Evolutionary conservation across 148 eudicot species (phyloP).

Genomic region (Vaccinium darrowii): DNA sequence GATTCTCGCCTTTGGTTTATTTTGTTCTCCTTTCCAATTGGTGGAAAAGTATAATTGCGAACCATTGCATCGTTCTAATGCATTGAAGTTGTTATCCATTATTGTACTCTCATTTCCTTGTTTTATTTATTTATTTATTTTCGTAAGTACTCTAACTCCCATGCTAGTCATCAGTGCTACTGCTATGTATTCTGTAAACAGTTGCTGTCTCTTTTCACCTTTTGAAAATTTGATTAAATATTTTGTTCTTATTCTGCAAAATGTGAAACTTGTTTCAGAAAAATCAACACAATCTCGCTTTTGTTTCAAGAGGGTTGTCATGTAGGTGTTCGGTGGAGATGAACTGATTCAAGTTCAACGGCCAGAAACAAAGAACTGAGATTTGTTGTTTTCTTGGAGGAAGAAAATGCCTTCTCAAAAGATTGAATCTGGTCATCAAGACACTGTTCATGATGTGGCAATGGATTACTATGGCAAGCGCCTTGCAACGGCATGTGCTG

Average conservation of each 20-base stretch:
- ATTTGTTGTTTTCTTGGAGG: neutral
- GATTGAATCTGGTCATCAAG: constrained; percentile 25
- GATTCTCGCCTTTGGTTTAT: too few species aligned
- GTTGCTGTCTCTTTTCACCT: neutral
- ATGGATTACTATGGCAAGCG: constrained; percentile 27
- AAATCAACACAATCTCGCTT: neutral
- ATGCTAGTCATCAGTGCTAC: neutral
- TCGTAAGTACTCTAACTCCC: too few species aligned
- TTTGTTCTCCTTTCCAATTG: too few species aligned
- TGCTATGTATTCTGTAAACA: too few species aligned
- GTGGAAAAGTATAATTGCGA: neutral
- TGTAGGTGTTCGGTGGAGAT: neutral
- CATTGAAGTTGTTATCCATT: neutral
- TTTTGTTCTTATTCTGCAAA: neutral
- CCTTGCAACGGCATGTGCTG: constrained; percentile 21
- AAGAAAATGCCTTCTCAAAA: constrained; percentile 22
- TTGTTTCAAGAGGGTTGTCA: neutral
- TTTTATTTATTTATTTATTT: too few species aligned
- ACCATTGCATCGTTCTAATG: too few species aligned
- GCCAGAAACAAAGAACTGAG: neutral
- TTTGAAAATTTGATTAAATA: neutral
- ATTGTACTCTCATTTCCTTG: too few species aligned
- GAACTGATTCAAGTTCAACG: neutral
- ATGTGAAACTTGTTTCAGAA: neutral
- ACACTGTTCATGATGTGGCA: constrained; percentile 18